Base-by-base conservation (phyloP, 352 stramenopile species). In the Globisporangium lucens region DNA sequence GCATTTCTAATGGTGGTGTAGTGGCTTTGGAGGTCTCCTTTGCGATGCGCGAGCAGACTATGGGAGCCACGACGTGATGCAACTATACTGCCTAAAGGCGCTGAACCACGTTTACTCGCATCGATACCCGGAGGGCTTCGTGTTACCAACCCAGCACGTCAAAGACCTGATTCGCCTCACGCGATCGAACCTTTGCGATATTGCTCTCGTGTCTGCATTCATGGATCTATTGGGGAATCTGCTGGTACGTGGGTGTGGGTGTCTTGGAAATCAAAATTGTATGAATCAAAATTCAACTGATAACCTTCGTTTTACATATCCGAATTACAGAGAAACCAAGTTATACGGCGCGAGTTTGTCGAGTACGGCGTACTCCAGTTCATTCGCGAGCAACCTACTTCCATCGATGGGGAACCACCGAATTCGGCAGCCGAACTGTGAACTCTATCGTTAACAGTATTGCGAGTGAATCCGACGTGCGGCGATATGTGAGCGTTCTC, bases 281-380 rank as follows among this genome's bases (percentile, higher is more conserved):
- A 5, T 4, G 38, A 20, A 47, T 47, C 38, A 47, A 6, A 47
- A 20, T 20, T 8, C 38, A 47, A n/a, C 38, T 63, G 22, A 41
- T 12, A 27, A 3, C 55, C 15, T 49, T 49, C 41, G 5, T 22
- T 46, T 46, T 12, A 4, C 41, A 7, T 36, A 24, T 41, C 12
- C 12, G 10, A 51, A 17, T 10, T 53, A 3, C 57, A 78, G 73
- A 52, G 58, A 56, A 71, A 76, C 10, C 29, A 55, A n/a, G 67
- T 27, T 8, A 70, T 56, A 63, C 66, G 69, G 38, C 47, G 56
- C 3, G 33, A 55, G 41, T 76, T 72, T n/a, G 67, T 74, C 47
- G 73, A 78, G 15, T 57, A 29, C 61, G 73, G 69, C 22, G 22
- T 76, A 63, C 63, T 78, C 17, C 66, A 75, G 61, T 49, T 74